Conservation (phyloP, 495 filamentous ascomycete species). For the Aspergillus biplanus region DNA sequence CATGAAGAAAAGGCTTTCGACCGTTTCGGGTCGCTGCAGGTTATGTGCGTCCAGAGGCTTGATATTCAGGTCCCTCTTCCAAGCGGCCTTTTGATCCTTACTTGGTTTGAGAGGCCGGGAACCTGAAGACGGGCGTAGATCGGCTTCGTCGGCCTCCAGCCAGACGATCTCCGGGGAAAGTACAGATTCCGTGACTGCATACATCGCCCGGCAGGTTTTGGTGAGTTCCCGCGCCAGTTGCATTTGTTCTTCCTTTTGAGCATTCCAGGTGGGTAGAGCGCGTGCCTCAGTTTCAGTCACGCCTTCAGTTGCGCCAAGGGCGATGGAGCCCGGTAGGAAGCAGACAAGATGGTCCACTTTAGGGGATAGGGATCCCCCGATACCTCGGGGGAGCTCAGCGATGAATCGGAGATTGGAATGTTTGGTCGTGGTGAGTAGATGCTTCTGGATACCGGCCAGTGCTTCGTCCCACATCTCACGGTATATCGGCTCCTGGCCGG, state of each 20-base stretch:
- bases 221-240: slow-evolving; percentile 82
- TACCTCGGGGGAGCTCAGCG: slow-evolving; percentile 78
- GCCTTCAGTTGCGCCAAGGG: slow-evolving; percentile 83
- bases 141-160: slow-evolving; percentile 65
- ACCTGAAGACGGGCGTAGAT: slow-evolving; percentile 35
- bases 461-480: slow-evolving; percentile 90
- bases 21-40: slow-evolving; percentile 90
- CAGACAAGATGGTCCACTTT: slow-evolving; percentile 99
- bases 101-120: slow-evolving; percentile 23
- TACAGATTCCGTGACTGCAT: slow-evolving; percentile 80
- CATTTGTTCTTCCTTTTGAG: slow-evolving; percentile 83
- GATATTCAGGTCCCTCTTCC: slow-evolving; percentile 77
- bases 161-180: slow-evolving; percentile 91
- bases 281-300: slow-evolving; percentile 71
- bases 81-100: slow-evolving; percentile 36
- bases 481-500: slow-evolving; percentile 82
- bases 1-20: slow-evolving; percentile 96
- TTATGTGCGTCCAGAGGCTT: slow-evolving; percentile 81
- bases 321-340: slow-evolving; percentile 97
- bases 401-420: slow-evolving; percentile 80
- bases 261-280: slow-evolving; percentile 68
- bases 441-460: slow-evolving; percentile 81
- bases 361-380: slow-evolving; percentile 64
- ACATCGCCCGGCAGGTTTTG: slow-evolving; percentile 98
- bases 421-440: slow-evolving; percentile 84